phyloP scores from a whole-genome alignment of 768 basidiomycete genomes.

The Sarcodon sp. region DNA sequence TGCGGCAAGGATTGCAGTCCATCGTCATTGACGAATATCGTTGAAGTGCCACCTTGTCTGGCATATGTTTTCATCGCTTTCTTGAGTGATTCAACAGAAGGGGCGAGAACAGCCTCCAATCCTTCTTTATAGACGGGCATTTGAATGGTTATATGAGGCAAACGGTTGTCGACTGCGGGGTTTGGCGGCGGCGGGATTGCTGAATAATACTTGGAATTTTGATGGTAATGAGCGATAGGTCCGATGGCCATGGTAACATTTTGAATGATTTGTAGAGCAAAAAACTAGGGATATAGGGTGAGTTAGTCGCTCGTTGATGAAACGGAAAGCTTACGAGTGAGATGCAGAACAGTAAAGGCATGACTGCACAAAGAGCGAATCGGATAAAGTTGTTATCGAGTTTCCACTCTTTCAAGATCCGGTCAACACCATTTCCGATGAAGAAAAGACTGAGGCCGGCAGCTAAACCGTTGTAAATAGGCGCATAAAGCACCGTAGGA shows the following conservation, averaged over 20 bases:
- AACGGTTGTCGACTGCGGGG: slow-evolving; percentile 27
- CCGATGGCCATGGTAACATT: slow-evolving; percentile 31
- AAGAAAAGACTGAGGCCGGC: slow-evolving; percentile 30
- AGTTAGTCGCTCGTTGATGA: background rate
- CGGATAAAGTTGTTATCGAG: slow-evolving; percentile 30
- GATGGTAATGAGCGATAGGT: slow-evolving; percentile 36
- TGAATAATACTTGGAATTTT: slow-evolving; percentile 44
- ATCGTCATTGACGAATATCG: slow-evolving; percentile 51
- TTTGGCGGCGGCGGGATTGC: slow-evolving; percentile 28
- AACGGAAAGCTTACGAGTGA: slow-evolving; percentile 21
- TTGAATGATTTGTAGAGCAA: slow-evolving; percentile 28
- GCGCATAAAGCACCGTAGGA: slow-evolving; percentile 21
- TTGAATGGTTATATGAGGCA: slow-evolving; percentile 39
- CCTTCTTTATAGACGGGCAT: slow-evolving; percentile 49
- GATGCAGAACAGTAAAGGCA: slow-evolving; percentile 31
- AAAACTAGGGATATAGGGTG: slow-evolving; percentile 11
- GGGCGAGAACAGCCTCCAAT: slow-evolving; percentile 36
- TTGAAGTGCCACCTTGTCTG: slow-evolving; percentile 47
- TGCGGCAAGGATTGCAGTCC: slow-evolving; percentile 32
- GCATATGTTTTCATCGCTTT: slow-evolving; percentile 53
- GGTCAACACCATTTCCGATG: slow-evolving; percentile 50
- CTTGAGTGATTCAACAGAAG: slow-evolving; percentile 41
- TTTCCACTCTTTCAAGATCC: slow-evolving; percentile 38
- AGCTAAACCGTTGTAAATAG: slow-evolving; percentile 22
- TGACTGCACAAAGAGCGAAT: slow-evolving; percentile 28